Conservation (phyloP, 169 alveolate genomes). For the Plasmodium gaboni region DNA sequence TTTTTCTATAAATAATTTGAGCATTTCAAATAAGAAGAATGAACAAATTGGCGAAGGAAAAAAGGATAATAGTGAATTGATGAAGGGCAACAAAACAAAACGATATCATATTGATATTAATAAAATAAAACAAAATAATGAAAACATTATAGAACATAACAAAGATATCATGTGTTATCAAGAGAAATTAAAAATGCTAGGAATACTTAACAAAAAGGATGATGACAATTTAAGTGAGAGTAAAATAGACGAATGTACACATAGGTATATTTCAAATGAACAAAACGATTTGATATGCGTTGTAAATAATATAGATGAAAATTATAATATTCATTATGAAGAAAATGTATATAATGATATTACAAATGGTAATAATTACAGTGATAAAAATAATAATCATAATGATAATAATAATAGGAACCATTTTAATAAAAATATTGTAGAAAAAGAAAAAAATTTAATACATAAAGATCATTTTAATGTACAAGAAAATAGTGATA, state of each 20-base stretch:
- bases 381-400: neutral
- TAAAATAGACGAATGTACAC: neutral
- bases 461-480: no score
- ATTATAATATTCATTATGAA: neutral
- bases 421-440: neutral
- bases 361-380: neutral
- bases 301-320: neutral
- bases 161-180: neutral
- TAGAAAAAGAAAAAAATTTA: no score
- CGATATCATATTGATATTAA: neutral
- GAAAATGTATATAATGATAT: neutral
- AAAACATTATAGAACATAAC: no score
- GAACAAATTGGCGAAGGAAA: no score
- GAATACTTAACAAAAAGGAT: neutral
- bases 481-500: no score
- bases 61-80: no score
- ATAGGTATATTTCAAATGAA: neutral
- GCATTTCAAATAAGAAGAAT: no score
- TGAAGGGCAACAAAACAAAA: neutral
- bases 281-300: neutral
- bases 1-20: neutral
- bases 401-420: neutral
- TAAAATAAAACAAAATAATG: no score
- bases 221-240: neutral
- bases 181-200: neutral